Base-by-base conservation (phyloP, 441 rosid species). In the Breynia disticha region DNA sequence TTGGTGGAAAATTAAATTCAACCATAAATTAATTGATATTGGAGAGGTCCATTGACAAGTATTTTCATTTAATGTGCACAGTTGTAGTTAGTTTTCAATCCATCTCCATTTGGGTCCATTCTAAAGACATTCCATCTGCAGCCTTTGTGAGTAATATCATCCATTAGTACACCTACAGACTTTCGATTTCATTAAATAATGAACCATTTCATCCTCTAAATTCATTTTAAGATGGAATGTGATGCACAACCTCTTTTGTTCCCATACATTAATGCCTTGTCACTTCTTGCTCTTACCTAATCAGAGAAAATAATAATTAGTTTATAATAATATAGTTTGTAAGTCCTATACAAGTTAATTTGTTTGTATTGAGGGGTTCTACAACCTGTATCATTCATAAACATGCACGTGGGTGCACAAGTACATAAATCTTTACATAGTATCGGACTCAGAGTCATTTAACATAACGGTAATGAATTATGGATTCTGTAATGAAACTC, bases 71-170 rank as follows among this genome's bases (percentile, higher is more conserved):
- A 59, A 39, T 63, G 55, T 24, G 41, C 49, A 48, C 48, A 38
- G 56, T 52, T 62, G 35, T 49, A 46, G 39, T 57, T 61, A 46
- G 41, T 37, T 55, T 16, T 43, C 54, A 39, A n/a, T 54, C 64
- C 52, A 67, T 46, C 61, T 14, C 54, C 9, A 54, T 35, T 59
- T 62, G 10, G 71, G 63, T 73, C 69, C 67, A 62, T 57, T 66
- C 38, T n/a, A 37, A 28, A 46, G 59, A 57, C 67, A 70, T 68
- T 65, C 68, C 63, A 24, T 62, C 53, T 48, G 18, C 38, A 41
- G n/a, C 44, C 44, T 5, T 28, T 28, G 35, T 28, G 35, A 28
- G 8, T 41, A 41, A 11, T 15, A 41, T 41, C 15, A 41, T 15
- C n/a, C 44, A 41, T 9, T 4, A 37, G 11, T 37, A 41, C n/a